Conservation (phyloP, 495 filamentous ascomycete genomes). For the Daldinia vernicosa region DNA sequence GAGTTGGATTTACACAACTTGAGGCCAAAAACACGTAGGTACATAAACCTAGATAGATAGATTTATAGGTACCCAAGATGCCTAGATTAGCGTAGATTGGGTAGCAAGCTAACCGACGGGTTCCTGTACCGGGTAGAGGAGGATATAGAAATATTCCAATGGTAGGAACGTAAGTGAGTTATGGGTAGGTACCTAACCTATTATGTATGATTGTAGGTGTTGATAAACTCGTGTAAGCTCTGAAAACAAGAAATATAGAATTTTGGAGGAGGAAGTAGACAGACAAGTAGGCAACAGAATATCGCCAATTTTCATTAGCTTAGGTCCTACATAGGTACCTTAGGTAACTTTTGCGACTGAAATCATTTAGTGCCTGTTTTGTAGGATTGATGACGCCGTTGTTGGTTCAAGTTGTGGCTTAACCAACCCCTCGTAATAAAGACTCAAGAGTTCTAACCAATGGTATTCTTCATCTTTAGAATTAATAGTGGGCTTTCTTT, state of each 20-base stretch:
- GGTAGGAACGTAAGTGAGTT: not conserved
- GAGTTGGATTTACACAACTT: not conserved
- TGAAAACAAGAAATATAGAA: not conserved
- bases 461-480: no score
- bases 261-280: not conserved
- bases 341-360: not conserved
- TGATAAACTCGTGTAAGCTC: no score
- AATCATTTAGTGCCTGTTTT: not conserved
- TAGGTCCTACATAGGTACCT: no score
- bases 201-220: not conserved
- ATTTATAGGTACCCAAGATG: not conserved
- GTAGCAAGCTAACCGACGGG: not conserved
- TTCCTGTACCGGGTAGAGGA: not conserved
- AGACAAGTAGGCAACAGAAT: not conserved
- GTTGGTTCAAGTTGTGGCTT: constrained; percentile 3
- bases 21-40: not conserved
- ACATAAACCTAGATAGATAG: not conserved
- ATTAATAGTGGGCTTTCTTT: no score
- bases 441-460: no score
- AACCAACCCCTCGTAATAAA: not conserved
- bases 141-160: not conserved
- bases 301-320: not conserved
- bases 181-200: not conserved
- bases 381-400: constrained; percentile 9
- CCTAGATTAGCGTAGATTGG: not conserved